A percentile compares a stretch with the other conserved stretches of the same genome.
Evolutionary conservation across 805 yeast species (phyloP).

Genomic region (Kodamaea lidongshanica): DNA sequence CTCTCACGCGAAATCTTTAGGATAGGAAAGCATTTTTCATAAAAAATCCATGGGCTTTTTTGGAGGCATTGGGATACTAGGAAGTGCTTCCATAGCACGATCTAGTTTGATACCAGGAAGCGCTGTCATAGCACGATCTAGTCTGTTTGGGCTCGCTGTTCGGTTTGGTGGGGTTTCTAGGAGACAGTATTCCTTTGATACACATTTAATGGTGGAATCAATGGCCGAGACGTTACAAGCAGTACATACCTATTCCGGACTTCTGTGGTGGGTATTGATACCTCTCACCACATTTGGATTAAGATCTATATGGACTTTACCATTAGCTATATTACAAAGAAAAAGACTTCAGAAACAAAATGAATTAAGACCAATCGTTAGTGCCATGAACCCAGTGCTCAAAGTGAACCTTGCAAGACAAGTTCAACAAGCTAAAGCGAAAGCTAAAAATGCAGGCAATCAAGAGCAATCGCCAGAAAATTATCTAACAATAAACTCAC

Average conservation of each 20-base stretch:
- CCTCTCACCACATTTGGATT: constrained; percentile 67
- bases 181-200: constrained; percentile 25
- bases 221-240: constrained; percentile 38
- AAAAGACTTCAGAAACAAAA: constrained; percentile 64
- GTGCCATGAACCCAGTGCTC: constrained; percentile 71
- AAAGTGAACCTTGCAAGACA: constrained; percentile 48
- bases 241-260: constrained; percentile 49
- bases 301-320: constrained; percentile 64
- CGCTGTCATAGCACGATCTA: too few relatives aligned
- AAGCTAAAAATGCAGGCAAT: constrained; percentile 16
- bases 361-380: constrained; percentile 60
- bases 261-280: constrained; percentile 81
- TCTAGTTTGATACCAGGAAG: too few relatives aligned
- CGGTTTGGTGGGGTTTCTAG: not conserved
- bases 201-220: constrained; percentile 24
- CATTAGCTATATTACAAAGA: constrained; percentile 71
- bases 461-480: constrained; percentile 8
- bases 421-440: constrained; percentile 32
- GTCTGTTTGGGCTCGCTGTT: not conserved
- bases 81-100: too few relatives aligned
- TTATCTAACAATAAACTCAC: constrained; percentile 17
- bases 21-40: constrained; percentile 1
- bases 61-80: too few relatives aligned
- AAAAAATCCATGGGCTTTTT: too few relatives aligned
- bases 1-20: not conserved